These are phyloP conservation scores for Entomortierella lignicola DNA, from an alignment of 192 early-diverging fungal genomes.

Conservation along the genomic window DNA sequence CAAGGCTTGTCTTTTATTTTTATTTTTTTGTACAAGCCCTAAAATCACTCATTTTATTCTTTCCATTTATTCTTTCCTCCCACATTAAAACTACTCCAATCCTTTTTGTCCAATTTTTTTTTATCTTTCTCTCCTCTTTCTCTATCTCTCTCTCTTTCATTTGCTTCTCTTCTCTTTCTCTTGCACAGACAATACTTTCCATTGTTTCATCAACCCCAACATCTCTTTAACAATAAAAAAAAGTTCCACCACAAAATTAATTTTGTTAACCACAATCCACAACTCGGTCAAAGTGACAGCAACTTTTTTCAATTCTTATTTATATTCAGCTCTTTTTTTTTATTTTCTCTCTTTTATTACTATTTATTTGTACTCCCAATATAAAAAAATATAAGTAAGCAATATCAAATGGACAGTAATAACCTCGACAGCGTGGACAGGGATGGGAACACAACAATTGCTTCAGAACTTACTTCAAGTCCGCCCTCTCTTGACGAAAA, in stretches of 20 bases:
- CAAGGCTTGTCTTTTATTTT: too few species aligned
- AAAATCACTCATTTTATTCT: too few species aligned
- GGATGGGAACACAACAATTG: conserved; percentile 9
- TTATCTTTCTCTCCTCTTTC: neutral
- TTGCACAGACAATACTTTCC: neutral
- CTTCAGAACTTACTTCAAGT: neutral
- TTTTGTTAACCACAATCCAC: too few species aligned
- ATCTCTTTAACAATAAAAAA: too few species aligned
- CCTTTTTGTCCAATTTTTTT: neutral
- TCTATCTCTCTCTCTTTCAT: neutral
- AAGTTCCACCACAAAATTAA: too few species aligned
- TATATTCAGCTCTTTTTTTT: neutral
- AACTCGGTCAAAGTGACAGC: too few species aligned
- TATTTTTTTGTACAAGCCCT: too few species aligned
- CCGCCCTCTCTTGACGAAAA: neutral
- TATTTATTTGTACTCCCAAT: neutral
- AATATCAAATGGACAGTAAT: neutral
- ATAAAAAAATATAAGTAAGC: neutral
- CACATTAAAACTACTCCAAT: neutral
- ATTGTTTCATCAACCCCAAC: neutral
- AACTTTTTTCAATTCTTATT: too few species aligned
- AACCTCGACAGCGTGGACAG: neutral
- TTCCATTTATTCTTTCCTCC: too few species aligned
- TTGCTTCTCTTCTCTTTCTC: neutral
- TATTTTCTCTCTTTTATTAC: too few species aligned